Conservation (phyloP, 73 alveolate genomes). For the Paramecium tetraurelia region DNA sequence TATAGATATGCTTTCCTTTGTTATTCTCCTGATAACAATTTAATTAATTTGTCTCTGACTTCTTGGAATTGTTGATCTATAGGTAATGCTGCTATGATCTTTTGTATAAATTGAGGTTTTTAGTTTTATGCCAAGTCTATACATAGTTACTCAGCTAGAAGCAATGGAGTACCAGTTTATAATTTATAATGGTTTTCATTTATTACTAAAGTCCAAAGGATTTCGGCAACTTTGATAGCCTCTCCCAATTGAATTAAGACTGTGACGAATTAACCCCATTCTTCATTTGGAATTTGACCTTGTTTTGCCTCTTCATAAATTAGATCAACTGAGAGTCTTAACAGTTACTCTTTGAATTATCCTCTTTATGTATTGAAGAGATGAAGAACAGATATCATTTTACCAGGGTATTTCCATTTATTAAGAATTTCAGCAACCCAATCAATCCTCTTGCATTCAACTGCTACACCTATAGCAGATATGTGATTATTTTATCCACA, state of each 20-base stretch:
- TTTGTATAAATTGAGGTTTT: constrained; percentile 77
- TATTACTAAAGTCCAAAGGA: background rate
- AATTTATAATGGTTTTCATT: background rate
- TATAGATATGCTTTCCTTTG: constrained; percentile 74
- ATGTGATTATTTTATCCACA: constrained; percentile 6
- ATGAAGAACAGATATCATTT: constrained; percentile 41
- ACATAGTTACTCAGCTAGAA: background rate
- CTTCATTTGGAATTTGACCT: constrained; percentile 37
- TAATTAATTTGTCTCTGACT: constrained; percentile 56
- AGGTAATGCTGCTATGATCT: constrained; percentile 62
- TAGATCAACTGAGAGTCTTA: background rate
- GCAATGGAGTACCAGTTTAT: background rate
- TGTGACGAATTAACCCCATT: constrained; percentile 26
- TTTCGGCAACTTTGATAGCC: constrained; percentile 1
- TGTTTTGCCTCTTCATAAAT: constrained; percentile 3
- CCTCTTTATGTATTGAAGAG: constrained; percentile 13
- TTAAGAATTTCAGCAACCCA: constrained; percentile 51
- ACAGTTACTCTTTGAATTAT: background rate
- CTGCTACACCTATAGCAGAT: constrained; percentile 14
- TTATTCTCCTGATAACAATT: constrained; percentile 67
- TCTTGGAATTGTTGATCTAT: constrained; percentile 40
- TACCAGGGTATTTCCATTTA: constrained; percentile 10
- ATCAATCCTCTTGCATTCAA: background rate
- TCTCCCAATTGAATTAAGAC: constrained; percentile 27
- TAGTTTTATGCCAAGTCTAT: constrained; percentile 86